Percentiles rank a stretch among this genome's conserved stretches.
These are phyloP conservation scores for Zygosaccharomyces pseudorouxii DNA, from an alignment of 805 yeast species.

Conservation along the genomic window DNA sequence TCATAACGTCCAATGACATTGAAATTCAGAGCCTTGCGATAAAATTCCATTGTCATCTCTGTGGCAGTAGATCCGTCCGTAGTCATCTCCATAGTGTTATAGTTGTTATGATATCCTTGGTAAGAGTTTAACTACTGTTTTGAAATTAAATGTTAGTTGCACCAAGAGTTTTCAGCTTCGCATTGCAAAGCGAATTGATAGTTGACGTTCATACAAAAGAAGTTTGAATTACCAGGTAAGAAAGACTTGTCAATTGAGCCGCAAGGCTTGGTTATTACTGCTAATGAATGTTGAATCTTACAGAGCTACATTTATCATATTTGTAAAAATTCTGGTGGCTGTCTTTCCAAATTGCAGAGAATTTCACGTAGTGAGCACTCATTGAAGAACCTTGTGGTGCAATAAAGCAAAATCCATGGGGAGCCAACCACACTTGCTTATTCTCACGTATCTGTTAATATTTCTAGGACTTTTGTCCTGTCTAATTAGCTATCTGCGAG, in stretches of 20 bases:
- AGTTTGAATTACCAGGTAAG: background rate
- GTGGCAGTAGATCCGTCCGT: constrained; percentile 9
- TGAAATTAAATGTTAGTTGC: background rate
- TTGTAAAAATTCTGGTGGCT: no score
- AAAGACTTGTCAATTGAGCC: background rate
- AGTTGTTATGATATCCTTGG: background rate
- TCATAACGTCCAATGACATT: constrained; percentile 77
- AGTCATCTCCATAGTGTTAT: constrained; percentile 7
- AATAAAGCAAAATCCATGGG: no score
- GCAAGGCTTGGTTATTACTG: no score
- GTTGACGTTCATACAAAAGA: background rate
- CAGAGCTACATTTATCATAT: no score
- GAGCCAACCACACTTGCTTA: no score
- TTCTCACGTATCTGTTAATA: no score
- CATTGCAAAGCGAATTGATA: background rate
- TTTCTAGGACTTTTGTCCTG: background rate
- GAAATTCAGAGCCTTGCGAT: constrained; percentile 62
- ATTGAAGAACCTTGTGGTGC: no score
- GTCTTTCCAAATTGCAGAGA: no score
- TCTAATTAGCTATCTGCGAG: background rate
- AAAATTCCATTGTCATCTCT: constrained; percentile 49
- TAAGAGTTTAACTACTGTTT: background rate
- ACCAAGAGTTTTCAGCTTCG: background rate
- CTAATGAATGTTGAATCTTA: no score
- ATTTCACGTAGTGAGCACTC: no score